These are phyloP conservation scores for Schizochytrium sp. DNA, from an alignment of 108 stramenopile genomes.

Conservation along the genomic window DNA sequence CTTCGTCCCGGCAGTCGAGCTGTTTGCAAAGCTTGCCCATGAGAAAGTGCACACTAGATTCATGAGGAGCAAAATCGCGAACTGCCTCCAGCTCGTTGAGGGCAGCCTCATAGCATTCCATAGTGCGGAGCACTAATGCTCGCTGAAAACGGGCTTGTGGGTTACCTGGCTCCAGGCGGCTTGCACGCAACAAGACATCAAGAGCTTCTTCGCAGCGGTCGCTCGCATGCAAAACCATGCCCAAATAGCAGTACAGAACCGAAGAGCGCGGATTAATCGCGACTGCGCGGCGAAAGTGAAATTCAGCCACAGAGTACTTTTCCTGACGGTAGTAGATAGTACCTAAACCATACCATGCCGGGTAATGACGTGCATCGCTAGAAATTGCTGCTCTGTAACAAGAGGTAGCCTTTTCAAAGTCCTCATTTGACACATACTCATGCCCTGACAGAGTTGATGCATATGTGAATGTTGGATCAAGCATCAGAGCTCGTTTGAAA, in stretches of 20 bases:
- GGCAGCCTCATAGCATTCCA: slow-evolving; percentile 89
- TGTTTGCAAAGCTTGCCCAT: slow-evolving; percentile 94
- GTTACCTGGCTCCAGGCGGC: slow-evolving; percentile 85
- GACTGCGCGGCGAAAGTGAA: slow-evolving; percentile 90
- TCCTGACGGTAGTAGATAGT: slow-evolving; percentile 96
- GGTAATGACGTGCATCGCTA: slow-evolving; percentile 80
- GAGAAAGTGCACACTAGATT: slow-evolving; percentile 91
- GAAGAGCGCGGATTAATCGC: slow-evolving; percentile 88
- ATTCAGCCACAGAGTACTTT: slow-evolving; percentile 93
- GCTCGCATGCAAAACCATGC: slow-evolving; percentile 92
- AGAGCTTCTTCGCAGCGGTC: slow-evolving; percentile 87
- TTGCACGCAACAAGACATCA: slow-evolving; percentile 86
- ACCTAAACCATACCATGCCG: slow-evolving; percentile 92
- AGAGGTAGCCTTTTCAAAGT: slow-evolving; percentile 92
- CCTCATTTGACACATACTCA: slow-evolving; percentile 95
- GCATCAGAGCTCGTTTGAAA: slow-evolving; percentile 88
- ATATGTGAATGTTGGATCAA: slow-evolving; percentile 91
- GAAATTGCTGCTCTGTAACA: slow-evolving; percentile 90
- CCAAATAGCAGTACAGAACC: slow-evolving; percentile 91
- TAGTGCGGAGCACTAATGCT: slow-evolving; percentile 88
- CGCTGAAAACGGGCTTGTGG: slow-evolving; percentile 96
- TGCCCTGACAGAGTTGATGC: slow-evolving; percentile 95
- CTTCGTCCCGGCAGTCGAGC: slow-evolving; percentile 87
- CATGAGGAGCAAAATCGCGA: slow-evolving; percentile 88
- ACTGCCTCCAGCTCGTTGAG: slow-evolving; percentile 88